Evolutionary conservation across 1,139 yeast genomes (phyloP).

Genomic region (Candida anutae): DNA sequence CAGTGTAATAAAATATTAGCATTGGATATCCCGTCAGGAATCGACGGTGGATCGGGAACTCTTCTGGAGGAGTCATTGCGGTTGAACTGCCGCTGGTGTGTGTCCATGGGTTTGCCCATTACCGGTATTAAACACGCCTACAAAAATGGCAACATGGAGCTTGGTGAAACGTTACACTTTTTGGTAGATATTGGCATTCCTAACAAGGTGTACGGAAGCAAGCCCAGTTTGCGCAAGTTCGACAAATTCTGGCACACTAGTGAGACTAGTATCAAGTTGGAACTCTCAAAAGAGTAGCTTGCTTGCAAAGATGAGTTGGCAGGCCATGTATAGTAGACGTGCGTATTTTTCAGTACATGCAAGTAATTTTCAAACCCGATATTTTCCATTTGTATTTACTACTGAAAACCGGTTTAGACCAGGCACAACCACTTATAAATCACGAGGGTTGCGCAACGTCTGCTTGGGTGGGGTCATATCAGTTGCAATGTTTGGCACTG

Average conservation of each 20-base stretch:
- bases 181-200: constrained; percentile 76
- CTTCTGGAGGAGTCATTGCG: constrained; percentile 21
- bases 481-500: too few species aligned
- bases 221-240: constrained; percentile 36
- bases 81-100: constrained; percentile 43
- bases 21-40: constrained; percentile 75
- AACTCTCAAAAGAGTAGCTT: constrained; percentile 10
- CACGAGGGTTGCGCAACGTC: too few species aligned
- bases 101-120: constrained; percentile 70
- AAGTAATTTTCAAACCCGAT: background rate
- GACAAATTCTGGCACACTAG: constrained; percentile 39
- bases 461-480: too few species aligned
- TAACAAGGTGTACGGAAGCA: constrained; percentile 31
- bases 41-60: constrained; percentile 79
- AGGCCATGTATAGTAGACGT: background rate
- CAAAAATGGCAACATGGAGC: constrained; percentile 30
- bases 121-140: constrained; percentile 60
- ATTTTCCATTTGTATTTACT: background rate
- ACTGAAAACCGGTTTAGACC: too few species aligned
- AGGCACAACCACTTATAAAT: too few species aligned
- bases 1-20: constrained; percentile 51
- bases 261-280: constrained; percentile 24
- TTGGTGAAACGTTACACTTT: constrained; percentile 42
- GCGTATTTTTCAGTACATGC: background rate
- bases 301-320: background rate